Conservation (phyloP, 108 stramenopile genomes). For the Phaeodactylum tricornutum region DNA sequence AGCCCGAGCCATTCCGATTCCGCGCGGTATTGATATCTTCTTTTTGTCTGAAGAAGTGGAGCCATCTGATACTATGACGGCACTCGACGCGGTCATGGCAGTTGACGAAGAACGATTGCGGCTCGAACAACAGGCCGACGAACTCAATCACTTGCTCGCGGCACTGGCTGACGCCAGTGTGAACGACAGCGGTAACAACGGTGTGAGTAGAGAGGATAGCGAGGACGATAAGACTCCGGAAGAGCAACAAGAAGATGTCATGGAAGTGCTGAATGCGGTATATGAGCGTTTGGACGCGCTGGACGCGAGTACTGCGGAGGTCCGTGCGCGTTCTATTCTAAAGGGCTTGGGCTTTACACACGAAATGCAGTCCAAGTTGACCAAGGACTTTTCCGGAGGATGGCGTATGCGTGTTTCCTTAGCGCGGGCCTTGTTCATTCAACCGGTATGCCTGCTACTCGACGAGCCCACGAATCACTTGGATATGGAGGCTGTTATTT, state of each 20-base stretch:
- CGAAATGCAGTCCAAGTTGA: constrained; percentile 88
- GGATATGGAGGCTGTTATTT: constrained; percentile 88
- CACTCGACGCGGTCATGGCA: constrained; percentile 94
- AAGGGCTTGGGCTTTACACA: constrained; percentile 94
- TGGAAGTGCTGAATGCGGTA: constrained; percentile 81
- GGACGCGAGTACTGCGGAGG: constrained; percentile 95
- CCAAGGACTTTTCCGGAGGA: constrained; percentile 94
- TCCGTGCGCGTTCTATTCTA: constrained; percentile 91
- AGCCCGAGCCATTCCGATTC: constrained; percentile 91
- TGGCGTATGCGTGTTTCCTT: constrained; percentile 98
- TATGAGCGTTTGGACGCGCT: constrained; percentile 96
- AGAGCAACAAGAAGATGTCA: constrained; percentile 79
- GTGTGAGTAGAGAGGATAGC: too few relatives aligned
- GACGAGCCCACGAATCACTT: constrained; percentile 93
- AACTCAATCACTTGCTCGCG: constrained; percentile 75
- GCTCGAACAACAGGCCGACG: constrained; percentile 87
- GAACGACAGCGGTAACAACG: constrained; percentile 16
- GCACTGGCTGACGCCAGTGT: constrained; percentile 54
- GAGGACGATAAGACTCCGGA: constrained; percentile 55
- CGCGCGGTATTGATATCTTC: constrained; percentile 93
- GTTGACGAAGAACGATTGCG: constrained; percentile 89
- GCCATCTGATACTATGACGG: constrained; percentile 84
- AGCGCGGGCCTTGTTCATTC: constrained; percentile 93
- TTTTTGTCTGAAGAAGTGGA: constrained; percentile 94
- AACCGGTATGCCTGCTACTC: constrained; percentile 73